These are phyloP conservation scores for Lasiodiplodia gonubiensis DNA, from an alignment of 2,329 filamentous ascomycete genomes.

Conservation along the genomic window DNA sequence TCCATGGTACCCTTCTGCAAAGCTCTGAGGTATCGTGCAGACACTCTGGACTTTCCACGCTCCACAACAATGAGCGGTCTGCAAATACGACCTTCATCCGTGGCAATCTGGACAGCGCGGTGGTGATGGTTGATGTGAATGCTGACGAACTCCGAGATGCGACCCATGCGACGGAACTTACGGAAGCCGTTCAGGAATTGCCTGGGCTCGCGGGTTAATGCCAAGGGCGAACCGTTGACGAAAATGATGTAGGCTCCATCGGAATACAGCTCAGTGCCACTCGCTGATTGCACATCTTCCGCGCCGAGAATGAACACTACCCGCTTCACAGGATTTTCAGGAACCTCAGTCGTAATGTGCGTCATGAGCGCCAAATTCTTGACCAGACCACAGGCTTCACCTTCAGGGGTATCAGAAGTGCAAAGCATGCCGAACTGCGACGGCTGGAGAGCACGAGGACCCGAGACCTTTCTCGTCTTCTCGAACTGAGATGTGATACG, in stretches of 20 bases:
- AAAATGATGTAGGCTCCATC: constrained; percentile 88
- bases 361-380: constrained; percentile 99
- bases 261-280: constrained; percentile 84
- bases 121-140: constrained; percentile 96
- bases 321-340: constrained; percentile 86
- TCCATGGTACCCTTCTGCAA: constrained; percentile 82
- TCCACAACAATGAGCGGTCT: constrained; percentile 95
- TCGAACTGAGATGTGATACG: constrained; percentile 98
- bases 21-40: constrained; percentile 75
- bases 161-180: constrained; percentile 83
- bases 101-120: constrained; percentile 90
- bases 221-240: constrained; percentile 93
- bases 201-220: constrained; percentile 84
- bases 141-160: constrained; percentile 94
- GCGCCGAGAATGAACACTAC: constrained; percentile 87
- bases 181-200: constrained; percentile 85
- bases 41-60: constrained; percentile 81
- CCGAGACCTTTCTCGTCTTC: constrained; percentile 95
- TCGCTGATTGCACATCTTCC: constrained; percentile 78
- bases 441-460: constrained; percentile 91
- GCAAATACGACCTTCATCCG: constrained; percentile 95
- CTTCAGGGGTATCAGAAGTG: constrained; percentile 95
- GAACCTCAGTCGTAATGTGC: constrained; percentile 95
- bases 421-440: constrained; percentile 99
- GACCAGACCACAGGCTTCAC: constrained; percentile 95